A percentile compares a stretch with the other conserved stretches of the same genome.
phyloP scores from a whole-genome alignment of 208 protist species.

The Acanthamoeba comandoni region DNA sequence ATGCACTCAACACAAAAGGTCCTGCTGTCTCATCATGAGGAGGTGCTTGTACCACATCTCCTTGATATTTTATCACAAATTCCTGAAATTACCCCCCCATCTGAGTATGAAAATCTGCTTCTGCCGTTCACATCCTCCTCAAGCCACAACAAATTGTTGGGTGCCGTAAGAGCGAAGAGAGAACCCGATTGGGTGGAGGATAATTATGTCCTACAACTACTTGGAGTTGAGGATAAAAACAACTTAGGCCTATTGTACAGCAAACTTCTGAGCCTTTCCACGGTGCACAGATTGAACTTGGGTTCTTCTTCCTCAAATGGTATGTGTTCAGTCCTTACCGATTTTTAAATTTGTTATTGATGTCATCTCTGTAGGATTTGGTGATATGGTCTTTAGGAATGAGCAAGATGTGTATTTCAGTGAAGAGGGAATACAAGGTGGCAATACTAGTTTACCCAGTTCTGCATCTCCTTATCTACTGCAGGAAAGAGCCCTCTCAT shows the following conservation, averaged over 20 bases:
- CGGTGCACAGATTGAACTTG: no score
- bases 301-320: no score
- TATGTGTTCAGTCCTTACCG: background rate
- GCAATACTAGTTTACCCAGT: no score
- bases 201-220: background rate
- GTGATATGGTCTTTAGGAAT: slow-evolving; percentile 13
- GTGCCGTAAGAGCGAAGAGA: background rate
- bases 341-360: background rate
- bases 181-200: slow-evolving; percentile 54
- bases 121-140: slow-evolving; percentile 6
- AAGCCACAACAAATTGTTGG: background rate
- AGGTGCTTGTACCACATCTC: slow-evolving; percentile 30
- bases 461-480: no score
- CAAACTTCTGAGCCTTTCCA: no score
- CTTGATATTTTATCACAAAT: slow-evolving; percentile 44
- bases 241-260: background rate
- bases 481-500: background rate
- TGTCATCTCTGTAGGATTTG: background rate
- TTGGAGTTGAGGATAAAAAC: slow-evolving; percentile 5
- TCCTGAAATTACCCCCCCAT: slow-evolving; percentile 35
- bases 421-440: background rate
- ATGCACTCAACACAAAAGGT: background rate
- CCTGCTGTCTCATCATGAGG: slow-evolving; percentile 2
- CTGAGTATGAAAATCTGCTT: slow-evolving; percentile 18
- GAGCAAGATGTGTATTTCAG: slow-evolving; percentile 23